Evolutionary conservation across 106 monocot genomes (phyloP), one percentile per base, ranked within the genome.

Genomic region (Hemerocallis citrina): DNA sequence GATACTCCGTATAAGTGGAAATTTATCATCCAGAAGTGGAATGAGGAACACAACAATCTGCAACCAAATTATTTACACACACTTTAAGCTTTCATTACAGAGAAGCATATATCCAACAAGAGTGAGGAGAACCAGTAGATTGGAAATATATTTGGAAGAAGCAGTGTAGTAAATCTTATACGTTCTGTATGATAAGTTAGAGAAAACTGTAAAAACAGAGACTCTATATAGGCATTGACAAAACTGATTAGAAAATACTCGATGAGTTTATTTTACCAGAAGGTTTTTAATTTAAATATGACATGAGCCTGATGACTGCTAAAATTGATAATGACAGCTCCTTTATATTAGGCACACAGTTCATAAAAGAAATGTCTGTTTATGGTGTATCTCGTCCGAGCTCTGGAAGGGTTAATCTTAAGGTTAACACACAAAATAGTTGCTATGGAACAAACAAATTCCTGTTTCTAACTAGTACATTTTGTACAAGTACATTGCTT

Each of bases 1-100:
- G 45, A 98, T 98, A 64, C 96, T 98, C 55, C 96, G 78, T 62
- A 98, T 82, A 57, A 98, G 96, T 32, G 96, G 91, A 78, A 91
- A 91, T 73, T 85, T 91, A 59, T 98, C 96, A 62, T 98, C 96
- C 25, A 98, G 67, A 61, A 98, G 81, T 22, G 91, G 96, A 49
- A 91, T 85, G 28, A 98, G 87, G 63, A 85, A 88, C 55, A 69
- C 50, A 69, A 98, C 72, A 75, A 98, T 91, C 96, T 98, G 84
- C 72, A 70, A 61, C 33, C 14, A 57, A 34, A 9, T 34, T 31
- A 22, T 25, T 8, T 14, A 38, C 2, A 16, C 36, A 5, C 14
- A 15, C 24, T 59, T 59, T 2, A 59, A 39, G 22, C 39, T 14
- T 2, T 14, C 2, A 55, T 4, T 46, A 51, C 28, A 25, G 12